These are phyloP conservation scores for Ceratocystis alfenasii DNA, from an alignment of 2,329 filamentous ascomycete genomes.

Conservation along the genomic window DNA sequence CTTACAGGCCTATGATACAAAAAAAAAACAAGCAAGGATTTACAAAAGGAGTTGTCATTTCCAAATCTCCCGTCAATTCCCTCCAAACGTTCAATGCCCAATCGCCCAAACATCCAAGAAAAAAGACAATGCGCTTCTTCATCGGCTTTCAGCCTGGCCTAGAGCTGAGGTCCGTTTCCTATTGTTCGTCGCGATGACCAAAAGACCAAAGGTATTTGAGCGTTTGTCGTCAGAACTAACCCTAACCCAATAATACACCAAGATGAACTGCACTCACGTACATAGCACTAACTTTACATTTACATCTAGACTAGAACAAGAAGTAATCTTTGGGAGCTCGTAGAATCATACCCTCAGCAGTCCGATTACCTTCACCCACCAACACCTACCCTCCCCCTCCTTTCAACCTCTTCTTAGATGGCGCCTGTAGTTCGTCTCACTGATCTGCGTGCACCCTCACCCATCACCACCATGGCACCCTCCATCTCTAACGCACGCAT, in stretches of 20 bases:
- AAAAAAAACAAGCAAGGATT: background rate
- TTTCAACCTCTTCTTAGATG: background rate
- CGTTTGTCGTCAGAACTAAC: background rate
- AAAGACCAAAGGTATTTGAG: background rate
- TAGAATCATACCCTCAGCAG: background rate
- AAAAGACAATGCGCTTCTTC: background rate
- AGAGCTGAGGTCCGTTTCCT: background rate
- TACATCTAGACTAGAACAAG: background rate
- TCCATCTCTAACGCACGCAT: slow-evolving; percentile 73
- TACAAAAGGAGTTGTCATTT: background rate
- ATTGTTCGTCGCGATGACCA: background rate
- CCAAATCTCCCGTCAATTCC: background rate
- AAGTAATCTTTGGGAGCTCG: background rate
- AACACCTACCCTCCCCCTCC: background rate
- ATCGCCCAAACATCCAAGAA: background rate
- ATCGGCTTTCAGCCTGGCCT: too few relatives aligned
- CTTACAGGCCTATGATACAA: too few relatives aligned
- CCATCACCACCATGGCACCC: slow-evolving; percentile 64
- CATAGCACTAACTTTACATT: background rate
- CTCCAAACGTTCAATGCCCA: background rate
- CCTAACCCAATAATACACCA: background rate
- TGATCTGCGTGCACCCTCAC: slow-evolving; percentile 72
- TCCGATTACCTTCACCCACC: background rate
- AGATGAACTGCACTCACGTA: background rate
- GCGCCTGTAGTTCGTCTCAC: slow-evolving; percentile 34